Percentiles rank a stretch among this genome's conserved stretches.
phyloP scores from a whole-genome alignment of 2,329 filamentous ascomycete species.

The Cryphonectria naterciae region DNA sequence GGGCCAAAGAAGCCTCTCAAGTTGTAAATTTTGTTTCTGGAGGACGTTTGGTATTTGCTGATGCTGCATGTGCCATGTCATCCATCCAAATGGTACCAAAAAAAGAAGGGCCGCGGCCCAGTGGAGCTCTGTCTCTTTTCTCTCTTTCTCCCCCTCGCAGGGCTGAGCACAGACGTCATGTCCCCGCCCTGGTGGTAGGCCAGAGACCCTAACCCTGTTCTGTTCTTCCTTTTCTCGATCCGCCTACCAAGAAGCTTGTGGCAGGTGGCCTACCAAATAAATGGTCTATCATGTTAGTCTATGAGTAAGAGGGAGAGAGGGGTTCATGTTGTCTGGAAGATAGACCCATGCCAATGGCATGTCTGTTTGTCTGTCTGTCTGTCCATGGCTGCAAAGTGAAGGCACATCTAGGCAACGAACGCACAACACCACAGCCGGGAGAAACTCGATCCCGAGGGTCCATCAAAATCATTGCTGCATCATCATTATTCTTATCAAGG shows the following conservation, averaged over 20 bases:
- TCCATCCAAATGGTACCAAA: slow-evolving; percentile 4
- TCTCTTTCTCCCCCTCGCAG: neutral
- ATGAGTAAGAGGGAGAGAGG: neutral
- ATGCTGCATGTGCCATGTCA: slow-evolving; percentile 1
- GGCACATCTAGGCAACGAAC: neutral
- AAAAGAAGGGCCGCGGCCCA: slow-evolving; percentile 8
- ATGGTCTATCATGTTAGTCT: neutral
- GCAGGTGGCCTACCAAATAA: neutral
- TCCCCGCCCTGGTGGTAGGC: neutral
- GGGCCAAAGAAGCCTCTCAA: neutral
- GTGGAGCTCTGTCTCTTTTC: neutral
- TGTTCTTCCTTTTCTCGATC: neutral
- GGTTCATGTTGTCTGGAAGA: neutral
- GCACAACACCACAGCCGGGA: neutral
- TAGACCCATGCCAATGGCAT: neutral
- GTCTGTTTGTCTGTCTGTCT: neutral
- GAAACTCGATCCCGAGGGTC: neutral
- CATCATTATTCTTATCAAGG: slow-evolving; percentile 10
- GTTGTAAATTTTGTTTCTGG: neutral
- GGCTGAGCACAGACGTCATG: slow-evolving; percentile 12
- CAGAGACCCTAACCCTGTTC: slow-evolving; percentile 4
- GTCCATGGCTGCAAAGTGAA: neutral
- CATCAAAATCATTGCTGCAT: slow-evolving; percentile 8
- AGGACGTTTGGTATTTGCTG: neutral
- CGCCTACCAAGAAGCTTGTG: neutral